phyloP scores from a whole-genome alignment of 495 filamentous ascomycete genomes.

The Tuber magnatum region DNA sequence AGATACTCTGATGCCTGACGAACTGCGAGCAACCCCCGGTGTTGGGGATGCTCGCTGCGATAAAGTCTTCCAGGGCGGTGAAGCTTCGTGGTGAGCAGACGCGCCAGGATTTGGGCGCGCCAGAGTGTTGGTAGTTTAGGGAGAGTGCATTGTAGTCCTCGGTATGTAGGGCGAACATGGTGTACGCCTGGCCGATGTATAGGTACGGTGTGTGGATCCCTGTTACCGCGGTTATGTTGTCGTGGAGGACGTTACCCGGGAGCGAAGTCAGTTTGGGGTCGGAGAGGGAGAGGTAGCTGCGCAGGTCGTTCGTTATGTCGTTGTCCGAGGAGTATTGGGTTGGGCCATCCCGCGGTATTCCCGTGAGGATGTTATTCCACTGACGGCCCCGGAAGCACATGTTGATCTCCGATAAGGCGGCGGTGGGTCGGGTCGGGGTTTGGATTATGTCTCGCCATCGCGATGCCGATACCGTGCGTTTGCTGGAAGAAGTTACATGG shows the following conservation, averaged over 20 bases:
- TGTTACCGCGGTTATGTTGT: conserved; percentile 21
- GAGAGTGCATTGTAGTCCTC: conserved; percentile 39
- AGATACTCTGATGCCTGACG: conserved; percentile 34
- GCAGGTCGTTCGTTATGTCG: conserved; percentile 28
- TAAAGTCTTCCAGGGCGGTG: conserved; percentile 28
- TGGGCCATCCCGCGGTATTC: conserved; percentile 21
- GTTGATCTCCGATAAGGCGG: conserved; percentile 19
- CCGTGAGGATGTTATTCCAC: conserved; percentile 27
- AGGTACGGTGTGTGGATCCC: conserved; percentile 40
- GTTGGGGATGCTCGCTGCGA: conserved; percentile 8
- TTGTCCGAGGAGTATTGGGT: conserved; percentile 40
- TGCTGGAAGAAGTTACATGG: conserved; percentile 29
- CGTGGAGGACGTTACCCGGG: conserved; percentile 31
- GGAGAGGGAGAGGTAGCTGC: conserved; percentile 29
- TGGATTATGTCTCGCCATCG: conserved; percentile 19
- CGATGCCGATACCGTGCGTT: conserved; percentile 3
- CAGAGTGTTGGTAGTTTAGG: conserved; percentile 39
- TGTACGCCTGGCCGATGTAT: conserved; percentile 37
- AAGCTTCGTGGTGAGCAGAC: conserved; percentile 34
- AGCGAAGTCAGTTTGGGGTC: conserved; percentile 30
- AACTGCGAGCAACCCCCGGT: conserved; percentile 34
- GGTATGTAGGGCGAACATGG: conserved; percentile 37
- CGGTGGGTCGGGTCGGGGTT: conserved; percentile 6
- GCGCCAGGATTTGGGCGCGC: conserved; percentile 38
- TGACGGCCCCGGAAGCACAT: conserved; percentile 31